Evolutionary conservation across 169 alveolate genomes (phyloP).

Genomic region (Plasmodium gaboni): DNA sequence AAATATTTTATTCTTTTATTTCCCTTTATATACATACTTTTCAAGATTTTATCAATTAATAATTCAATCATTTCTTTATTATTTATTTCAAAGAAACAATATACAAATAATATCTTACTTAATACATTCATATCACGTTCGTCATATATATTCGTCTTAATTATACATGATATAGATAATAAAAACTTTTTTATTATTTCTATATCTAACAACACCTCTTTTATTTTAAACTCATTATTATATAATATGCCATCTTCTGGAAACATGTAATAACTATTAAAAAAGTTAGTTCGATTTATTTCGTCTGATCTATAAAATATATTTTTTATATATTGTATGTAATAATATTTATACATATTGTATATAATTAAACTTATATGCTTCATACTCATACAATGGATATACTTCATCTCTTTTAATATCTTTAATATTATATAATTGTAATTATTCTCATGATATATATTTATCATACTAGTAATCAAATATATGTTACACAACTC

Average conservation of each 20-base stretch:
- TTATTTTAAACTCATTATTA: neutral
- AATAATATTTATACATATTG: conserved; percentile 28
- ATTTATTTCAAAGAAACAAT: conserved; percentile 16
- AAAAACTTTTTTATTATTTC: conserved; percentile 17
- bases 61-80: conserved; percentile 18
- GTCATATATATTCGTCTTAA: conserved; percentile 21
- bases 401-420: conserved; percentile 20
- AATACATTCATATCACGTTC: conserved; percentile 29
- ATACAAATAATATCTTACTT: conserved; percentile 41
- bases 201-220: neutral
- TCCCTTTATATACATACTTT: conserved; percentile 27
- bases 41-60: conserved; percentile 26
- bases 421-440: conserved; percentile 33
- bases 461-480: conserved; percentile 33
- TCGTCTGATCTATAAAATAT: conserved; percentile 8
- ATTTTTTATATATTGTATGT: conserved; percentile 11
- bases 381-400: conserved; percentile 24
- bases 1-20: conserved; percentile 47
- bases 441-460: conserved; percentile 60
- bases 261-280: conserved; percentile 8
- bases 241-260: conserved; percentile 5
- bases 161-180: conserved; percentile 6
- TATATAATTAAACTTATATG: conserved; percentile 40
- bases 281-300: conserved; percentile 9
- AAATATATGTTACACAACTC: conserved; percentile 36